Conservation (phyloP, 2,329 filamentous ascomycete genomes). For the Clarireedia homoeocarpa region DNA sequence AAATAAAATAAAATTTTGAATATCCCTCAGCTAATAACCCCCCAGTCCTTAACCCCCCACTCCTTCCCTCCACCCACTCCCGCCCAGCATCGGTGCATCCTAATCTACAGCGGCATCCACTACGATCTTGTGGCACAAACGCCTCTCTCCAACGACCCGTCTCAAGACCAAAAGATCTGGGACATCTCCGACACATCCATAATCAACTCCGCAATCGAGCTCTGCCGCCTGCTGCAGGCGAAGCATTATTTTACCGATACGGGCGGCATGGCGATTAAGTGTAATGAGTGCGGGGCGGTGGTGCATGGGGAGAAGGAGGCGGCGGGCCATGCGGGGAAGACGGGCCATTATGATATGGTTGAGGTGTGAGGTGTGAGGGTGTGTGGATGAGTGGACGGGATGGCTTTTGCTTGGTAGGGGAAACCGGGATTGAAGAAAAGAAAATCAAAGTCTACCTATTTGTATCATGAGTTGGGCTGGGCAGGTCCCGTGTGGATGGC, state of each 20-base stretch:
- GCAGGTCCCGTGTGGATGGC: too few relatives aligned
- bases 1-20: too few relatives aligned
- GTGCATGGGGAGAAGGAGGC: constrained; percentile 60
- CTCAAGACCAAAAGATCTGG: constrained; percentile 64
- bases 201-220: constrained; percentile 56
- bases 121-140: constrained; percentile 81
- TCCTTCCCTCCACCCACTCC: constrained; percentile 60
- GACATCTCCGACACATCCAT: constrained; percentile 52
- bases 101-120: constrained; percentile 89
- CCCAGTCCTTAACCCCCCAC: constrained; percentile 50
- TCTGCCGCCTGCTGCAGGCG: constrained; percentile 59
- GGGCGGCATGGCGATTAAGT: constrained; percentile 67
- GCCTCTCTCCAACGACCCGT: constrained; percentile 56
- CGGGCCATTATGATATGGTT: constrained; percentile 51
- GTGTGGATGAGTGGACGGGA: too few relatives aligned
- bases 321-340: constrained; percentile 51
- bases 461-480: too few relatives aligned
- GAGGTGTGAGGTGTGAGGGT: constrained; percentile 31
- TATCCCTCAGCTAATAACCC: too few relatives aligned
- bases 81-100: constrained; percentile 52
- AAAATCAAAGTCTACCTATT: too few relatives aligned
- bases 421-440: too few relatives aligned
- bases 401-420: too few relatives aligned
- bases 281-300: constrained; percentile 63
- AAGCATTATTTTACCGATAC: constrained; percentile 88